These are phyloP conservation scores for Phaeosphaeriaceae sp. DNA, from an alignment of 2,329 filamentous ascomycete species.

Conservation along the genomic window DNA sequence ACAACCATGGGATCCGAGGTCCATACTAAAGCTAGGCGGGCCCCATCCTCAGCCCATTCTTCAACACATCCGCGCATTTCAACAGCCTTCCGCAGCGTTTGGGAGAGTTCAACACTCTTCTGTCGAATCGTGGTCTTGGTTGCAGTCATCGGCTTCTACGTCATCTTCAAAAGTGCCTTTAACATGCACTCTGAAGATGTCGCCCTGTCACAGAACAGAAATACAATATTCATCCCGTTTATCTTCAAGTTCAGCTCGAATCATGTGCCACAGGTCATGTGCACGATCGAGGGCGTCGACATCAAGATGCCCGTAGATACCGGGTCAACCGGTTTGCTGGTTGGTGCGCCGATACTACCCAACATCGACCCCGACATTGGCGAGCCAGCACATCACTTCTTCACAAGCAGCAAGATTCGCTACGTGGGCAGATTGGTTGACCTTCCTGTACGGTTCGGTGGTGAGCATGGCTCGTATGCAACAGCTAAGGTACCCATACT, in stretches of 20 bases:
- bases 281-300: conserved; percentile 34
- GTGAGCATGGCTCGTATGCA: conserved; percentile 26
- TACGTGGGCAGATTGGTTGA: conserved; percentile 43
- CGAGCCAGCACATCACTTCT: conserved; percentile 40
- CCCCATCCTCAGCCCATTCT: conserved; percentile 8
- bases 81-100: conserved; percentile 15
- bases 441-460: conserved; percentile 37
- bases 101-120: conserved; percentile 32
- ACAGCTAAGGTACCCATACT: conserved; percentile 37
- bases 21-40: conserved; percentile 11
- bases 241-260: conserved; percentile 35
- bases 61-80: conserved; percentile 14
- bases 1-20: conserved; percentile 29
- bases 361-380: conserved; percentile 30
- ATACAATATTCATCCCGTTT: conserved; percentile 45
- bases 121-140: conserved; percentile 15
- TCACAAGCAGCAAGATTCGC: conserved; percentile 44
- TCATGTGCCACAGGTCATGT: conserved; percentile 34
- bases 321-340: conserved; percentile 43
- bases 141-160: conserved; percentile 14
- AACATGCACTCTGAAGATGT: conserved; percentile 18
- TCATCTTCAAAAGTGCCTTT: conserved; percentile 6
- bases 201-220: conserved; percentile 23
- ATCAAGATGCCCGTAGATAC: conserved; percentile 46
- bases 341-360: conserved; percentile 43